Conservation (phyloP, 2,329 filamentous ascomycete genomes). For the Pyricularia sp. region DNA sequence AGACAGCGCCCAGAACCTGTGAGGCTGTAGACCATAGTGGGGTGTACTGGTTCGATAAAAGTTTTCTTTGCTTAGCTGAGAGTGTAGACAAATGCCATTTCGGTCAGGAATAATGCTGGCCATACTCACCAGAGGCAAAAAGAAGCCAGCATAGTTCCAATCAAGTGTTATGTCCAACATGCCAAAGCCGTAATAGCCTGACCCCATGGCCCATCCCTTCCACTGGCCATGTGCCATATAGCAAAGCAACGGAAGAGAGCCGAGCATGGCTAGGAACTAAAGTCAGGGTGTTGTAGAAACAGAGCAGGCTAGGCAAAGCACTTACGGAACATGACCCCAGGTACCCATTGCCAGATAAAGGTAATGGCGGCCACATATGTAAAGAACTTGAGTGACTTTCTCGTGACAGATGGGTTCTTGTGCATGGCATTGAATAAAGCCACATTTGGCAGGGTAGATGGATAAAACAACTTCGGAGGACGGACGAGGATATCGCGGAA, state of each 20-base stretch:
- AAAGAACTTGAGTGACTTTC: slow-evolving; percentile 19
- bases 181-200: slow-evolving; percentile 20
- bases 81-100: too few relatives aligned
- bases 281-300: not conserved
- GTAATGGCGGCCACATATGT: slow-evolving; percentile 13
- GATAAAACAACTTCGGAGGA: slow-evolving; percentile 21
- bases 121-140: slow-evolving; percentile 9
- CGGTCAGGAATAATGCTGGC: not conserved
- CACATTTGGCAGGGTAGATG: slow-evolving; percentile 19
- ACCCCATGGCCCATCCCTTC: slow-evolving; percentile 20
- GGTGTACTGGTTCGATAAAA: slow-evolving; percentile 8
- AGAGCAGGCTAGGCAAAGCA: slow-evolving; percentile 8
- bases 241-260: slow-evolving; percentile 16
- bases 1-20: slow-evolving; percentile 11
- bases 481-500: slow-evolving; percentile 20
- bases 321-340: slow-evolving; percentile 19
- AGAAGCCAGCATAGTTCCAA: slow-evolving; percentile 17
- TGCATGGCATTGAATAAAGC: slow-evolving; percentile 22
- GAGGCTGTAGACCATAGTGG: slow-evolving; percentile 14
- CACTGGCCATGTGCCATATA: slow-evolving; percentile 21
- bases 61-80: not conserved
- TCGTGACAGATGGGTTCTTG: slow-evolving; percentile 17
- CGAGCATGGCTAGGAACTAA: slow-evolving; percentile 9
- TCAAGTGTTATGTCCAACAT: slow-evolving; percentile 19
- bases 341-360: slow-evolving; percentile 22